Percentiles rank a stretch among this genome's conserved stretches.
phyloP scores from a whole-genome alignment of 192 early-diverging fungal species.

The Coemansia sp. region DNA sequence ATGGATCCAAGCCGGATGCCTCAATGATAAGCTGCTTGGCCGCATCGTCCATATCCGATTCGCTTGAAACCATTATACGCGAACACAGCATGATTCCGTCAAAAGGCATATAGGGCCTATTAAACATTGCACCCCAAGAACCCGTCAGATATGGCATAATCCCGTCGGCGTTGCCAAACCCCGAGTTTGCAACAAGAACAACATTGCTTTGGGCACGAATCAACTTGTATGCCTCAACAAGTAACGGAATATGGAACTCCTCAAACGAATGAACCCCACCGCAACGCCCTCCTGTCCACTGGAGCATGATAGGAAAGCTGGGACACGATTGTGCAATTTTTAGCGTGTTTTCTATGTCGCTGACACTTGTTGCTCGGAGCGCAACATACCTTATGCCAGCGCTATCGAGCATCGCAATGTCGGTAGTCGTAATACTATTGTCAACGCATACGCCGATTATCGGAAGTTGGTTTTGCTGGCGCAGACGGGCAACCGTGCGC shows the following conservation, averaged over 20 bases:
- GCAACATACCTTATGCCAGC: conserved; percentile 81
- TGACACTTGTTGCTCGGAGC: conserved; percentile 78
- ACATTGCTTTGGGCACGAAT: conserved; percentile 83
- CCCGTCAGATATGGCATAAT: conserved; percentile 87
- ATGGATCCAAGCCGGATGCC: conserved; percentile 74
- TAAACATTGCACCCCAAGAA: conserved; percentile 77
- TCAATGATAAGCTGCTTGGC: conserved; percentile 85
- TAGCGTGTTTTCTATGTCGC: conserved; percentile 75
- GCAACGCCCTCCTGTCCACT: conserved; percentile 96
- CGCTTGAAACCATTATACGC: conserved; percentile 86
- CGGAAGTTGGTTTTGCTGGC: conserved; percentile 76
- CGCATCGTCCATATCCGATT: conserved; percentile 65
- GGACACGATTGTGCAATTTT: conserved; percentile 77
- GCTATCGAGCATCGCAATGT: conserved; percentile 63
- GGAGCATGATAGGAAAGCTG: conserved; percentile 76
- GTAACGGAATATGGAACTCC: conserved; percentile 86
- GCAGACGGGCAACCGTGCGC: conserved; percentile 70
- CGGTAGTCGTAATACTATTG: conserved; percentile 66
- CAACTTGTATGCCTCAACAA: conserved; percentile 75
- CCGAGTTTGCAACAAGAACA: conserved; percentile 85
- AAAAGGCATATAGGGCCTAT: conserved; percentile 85
- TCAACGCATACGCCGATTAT: conserved; percentile 84
- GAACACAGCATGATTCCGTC: conserved; percentile 91
- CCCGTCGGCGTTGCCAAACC: conserved; percentile 83
- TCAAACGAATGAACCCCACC: conserved; percentile 94